Percentiles rank a stretch among this genome's conserved stretches.
Evolutionary conservation across 768 basidiomycete genomes (phyloP).

Genomic region (Suillus placidus): DNA sequence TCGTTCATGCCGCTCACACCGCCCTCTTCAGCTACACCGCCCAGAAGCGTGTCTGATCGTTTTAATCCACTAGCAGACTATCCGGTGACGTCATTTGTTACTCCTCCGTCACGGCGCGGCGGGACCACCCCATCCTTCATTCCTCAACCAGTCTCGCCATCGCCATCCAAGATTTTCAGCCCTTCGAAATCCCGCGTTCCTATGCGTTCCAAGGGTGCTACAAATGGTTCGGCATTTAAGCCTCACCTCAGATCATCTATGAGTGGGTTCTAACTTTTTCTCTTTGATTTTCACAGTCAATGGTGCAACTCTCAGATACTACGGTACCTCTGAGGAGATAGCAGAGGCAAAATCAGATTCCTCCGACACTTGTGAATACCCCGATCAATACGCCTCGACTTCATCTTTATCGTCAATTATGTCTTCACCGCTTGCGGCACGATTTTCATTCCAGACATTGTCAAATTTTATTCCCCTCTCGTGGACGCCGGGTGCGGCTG

Average conservation of each 20-base stretch:
- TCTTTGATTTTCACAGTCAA: slow-evolving; percentile 39
- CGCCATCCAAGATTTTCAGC: slow-evolving; percentile 35
- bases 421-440: slow-evolving; percentile 55
- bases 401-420: slow-evolving; percentile 51
- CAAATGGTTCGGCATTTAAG: slow-evolving; percentile 67
- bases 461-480: slow-evolving; percentile 62
- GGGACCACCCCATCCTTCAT: slow-evolving; percentile 56
- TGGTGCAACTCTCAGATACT: slow-evolving; percentile 42
- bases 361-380: slow-evolving; percentile 29
- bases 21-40: slow-evolving; percentile 36
- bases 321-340: slow-evolving; percentile 32
- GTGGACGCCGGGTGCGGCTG: slow-evolving; percentile 48
- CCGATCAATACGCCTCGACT: slow-evolving; percentile 31
- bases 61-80: slow-evolving; percentile 24
- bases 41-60: slow-evolving; percentile 33
- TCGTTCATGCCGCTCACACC: slow-evolving; percentile 34
- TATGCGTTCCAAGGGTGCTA: slow-evolving; percentile 25
- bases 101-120: slow-evolving; percentile 57
- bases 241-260: slow-evolving; percentile 48
- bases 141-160: slow-evolving; percentile 58
- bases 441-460: slow-evolving; percentile 60
- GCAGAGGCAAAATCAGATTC: slow-evolving; percentile 12
- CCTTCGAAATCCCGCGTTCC: slow-evolving; percentile 43
- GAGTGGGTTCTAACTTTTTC: slow-evolving; percentile 60
- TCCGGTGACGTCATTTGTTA: slow-evolving; percentile 40